Conservation (phyloP, 805 yeast genomes). For the Cyberlindnera subsufficiens region DNA sequence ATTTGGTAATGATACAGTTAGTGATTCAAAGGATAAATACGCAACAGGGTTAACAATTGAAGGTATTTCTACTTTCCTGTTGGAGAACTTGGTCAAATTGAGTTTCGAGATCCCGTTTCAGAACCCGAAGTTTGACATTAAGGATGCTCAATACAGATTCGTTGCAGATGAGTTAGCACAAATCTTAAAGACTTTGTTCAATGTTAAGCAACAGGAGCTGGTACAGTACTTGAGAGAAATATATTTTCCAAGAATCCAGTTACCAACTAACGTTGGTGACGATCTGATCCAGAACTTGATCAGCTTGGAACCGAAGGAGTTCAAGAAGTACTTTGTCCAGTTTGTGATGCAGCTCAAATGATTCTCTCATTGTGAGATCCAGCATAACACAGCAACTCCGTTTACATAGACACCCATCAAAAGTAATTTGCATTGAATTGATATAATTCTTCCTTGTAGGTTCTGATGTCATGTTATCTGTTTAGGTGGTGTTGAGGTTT, state of each 20-base stretch:
- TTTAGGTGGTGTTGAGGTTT: too few relatives aligned
- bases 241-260: slow-evolving; percentile 45
- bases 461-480: too few relatives aligned
- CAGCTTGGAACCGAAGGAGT: slow-evolving; percentile 50
- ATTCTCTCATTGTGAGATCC: background rate
- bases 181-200: slow-evolving; percentile 58
- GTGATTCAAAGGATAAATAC: slow-evolving; percentile 51
- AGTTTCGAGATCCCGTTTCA: slow-evolving; percentile 80
- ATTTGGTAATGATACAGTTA: slow-evolving; percentile 65
- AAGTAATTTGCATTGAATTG: too few relatives aligned
- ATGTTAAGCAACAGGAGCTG: slow-evolving; percentile 40
- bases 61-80: slow-evolving; percentile 65
- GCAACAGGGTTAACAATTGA: slow-evolving; percentile 48
- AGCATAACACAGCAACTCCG: too few relatives aligned
- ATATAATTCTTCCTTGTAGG: too few relatives aligned
- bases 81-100: slow-evolving; percentile 60
- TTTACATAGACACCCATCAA: too few relatives aligned
- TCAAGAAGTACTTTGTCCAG: slow-evolving; percentile 62
- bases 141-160: slow-evolving; percentile 75
- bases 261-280: slow-evolving; percentile 52
- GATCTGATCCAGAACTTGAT: slow-evolving; percentile 60
- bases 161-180: slow-evolving; percentile 71
- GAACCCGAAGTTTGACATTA: slow-evolving; percentile 53
- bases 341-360: slow-evolving; percentile 31
- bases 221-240: slow-evolving; percentile 46